Evolutionary conservation across 371 early-diverging fungal genomes (phyloP), one percentile per base, ranked within the genome.

Genomic region (Chytridium lagenaria): DNA sequence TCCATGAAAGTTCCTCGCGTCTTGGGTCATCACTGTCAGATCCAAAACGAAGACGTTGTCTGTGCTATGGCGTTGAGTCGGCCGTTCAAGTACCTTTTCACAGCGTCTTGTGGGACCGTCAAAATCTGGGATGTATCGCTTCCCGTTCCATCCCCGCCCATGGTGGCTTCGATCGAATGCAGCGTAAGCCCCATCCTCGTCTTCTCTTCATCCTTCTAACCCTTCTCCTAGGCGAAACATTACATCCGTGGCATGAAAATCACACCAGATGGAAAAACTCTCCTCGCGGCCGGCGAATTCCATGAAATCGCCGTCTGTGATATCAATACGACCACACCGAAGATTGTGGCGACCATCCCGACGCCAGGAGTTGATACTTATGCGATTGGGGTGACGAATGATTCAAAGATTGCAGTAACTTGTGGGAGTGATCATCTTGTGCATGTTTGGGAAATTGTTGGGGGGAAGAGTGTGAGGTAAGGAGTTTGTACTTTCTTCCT

Each of bases 71-170:
- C 77, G 1, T 5, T 77, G 34, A 52, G 57, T 40, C 2, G 44
- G 5, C 77, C 77, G 7, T 77, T 77, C 64, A 64, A 66, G 52
- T 77, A 77, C 57, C 49, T 77, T 19, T 77, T 73, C 38, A 73
- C 77, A 0, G 73, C 59, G 1, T 22, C 34, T 7, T 40, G 68
- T 49, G 73, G 70, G 0, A 50, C 57, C 28, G 52, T 77, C 51
- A 77, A 77, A 44, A 77, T 77, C 44, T 77, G 77, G 77, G 77
- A 77, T 64, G 73, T 73, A 1, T 16, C 68, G 16, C 36, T 59
- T 57, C 34, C 67, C 68, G 33, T 37, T 37, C 10, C 44, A 1
- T 2, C 66, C 7, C 12, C 44, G 7, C 7, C 44, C 10, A 28
- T 63, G 37, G 73, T 77, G 1, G 77, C 73, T 15, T 69, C 39